Evolutionary conservation across 2,329 filamentous ascomycete species (phyloP).

Genomic region (Ophiostoma sp.): DNA sequence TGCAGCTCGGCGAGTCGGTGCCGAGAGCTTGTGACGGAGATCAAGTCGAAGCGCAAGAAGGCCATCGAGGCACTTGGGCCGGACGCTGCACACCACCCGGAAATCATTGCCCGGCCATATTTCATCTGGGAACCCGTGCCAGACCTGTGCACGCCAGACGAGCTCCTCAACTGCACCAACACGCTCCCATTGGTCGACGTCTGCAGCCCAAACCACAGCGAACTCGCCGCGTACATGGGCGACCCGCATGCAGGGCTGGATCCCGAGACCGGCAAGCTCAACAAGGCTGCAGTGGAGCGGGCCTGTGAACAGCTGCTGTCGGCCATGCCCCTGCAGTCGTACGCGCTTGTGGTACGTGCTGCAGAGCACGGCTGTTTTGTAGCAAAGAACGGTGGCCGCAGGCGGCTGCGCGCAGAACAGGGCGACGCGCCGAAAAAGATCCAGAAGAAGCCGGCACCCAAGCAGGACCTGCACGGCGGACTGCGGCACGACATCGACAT

Average conservation of each 20-base stretch:
- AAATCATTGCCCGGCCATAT: slow-evolving; percentile 48
- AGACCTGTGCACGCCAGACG: slow-evolving; percentile 70
- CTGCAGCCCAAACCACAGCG: slow-evolving; percentile 76
- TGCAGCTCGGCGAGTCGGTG: slow-evolving; percentile 77
- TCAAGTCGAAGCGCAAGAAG: slow-evolving; percentile 49
- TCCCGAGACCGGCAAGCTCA: slow-evolving; percentile 50
- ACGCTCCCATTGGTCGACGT: slow-evolving; percentile 57
- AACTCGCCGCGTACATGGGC: slow-evolving; percentile 82
- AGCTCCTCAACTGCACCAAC: slow-evolving; percentile 60
- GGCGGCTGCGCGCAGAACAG: slow-evolving; percentile 37
- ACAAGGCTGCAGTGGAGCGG: slow-evolving; percentile 49
- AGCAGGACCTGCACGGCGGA: slow-evolving; percentile 47
- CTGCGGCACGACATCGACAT: slow-evolving; percentile 58
- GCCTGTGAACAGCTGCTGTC: slow-evolving; percentile 58
- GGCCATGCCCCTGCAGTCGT: slow-evolving; percentile 59
- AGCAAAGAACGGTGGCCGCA: slow-evolving; percentile 49
- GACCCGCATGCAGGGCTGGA: slow-evolving; percentile 50
- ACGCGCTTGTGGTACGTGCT: slow-evolving; percentile 63
- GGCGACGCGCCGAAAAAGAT: slow-evolving; percentile 26
- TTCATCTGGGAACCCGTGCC: slow-evolving; percentile 97
- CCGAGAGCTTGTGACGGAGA: slow-evolving; percentile 66
- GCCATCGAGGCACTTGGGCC: slow-evolving; percentile 29
- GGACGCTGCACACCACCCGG: background rate
- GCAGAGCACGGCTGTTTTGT: slow-evolving; percentile 68
- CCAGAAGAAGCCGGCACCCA: slow-evolving; percentile 31